phyloP scores from a whole-genome alignment of 495 filamentous ascomycete species.

The Aspergillus homomorphus region DNA sequence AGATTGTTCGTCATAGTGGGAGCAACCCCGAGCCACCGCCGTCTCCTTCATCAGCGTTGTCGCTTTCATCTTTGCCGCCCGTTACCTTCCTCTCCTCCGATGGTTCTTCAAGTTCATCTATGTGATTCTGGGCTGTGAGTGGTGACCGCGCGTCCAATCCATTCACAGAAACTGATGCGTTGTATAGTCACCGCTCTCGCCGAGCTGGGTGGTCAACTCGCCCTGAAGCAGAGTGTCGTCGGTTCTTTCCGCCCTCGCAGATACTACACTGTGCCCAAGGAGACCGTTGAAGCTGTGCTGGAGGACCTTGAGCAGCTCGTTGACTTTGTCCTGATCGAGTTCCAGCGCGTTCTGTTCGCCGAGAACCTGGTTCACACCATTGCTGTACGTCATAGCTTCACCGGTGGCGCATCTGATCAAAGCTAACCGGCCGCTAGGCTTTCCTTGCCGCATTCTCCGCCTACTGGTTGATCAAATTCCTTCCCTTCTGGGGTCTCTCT shows the following conservation, averaged over 20 bases:
- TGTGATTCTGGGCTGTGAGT: slow-evolving; percentile 61
- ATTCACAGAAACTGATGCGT: slow-evolving; percentile 1
- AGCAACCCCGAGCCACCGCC: slow-evolving; percentile 74
- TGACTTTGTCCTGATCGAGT: slow-evolving; percentile 97
- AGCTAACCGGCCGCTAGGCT: slow-evolving; percentile 46
- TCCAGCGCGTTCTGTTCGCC: slow-evolving; percentile 89
- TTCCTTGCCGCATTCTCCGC: slow-evolving; percentile 77
- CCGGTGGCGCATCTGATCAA: neutral
- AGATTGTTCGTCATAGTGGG: slow-evolving; percentile 49
- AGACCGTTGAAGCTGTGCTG: slow-evolving; percentile 72
- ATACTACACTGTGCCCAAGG: slow-evolving; percentile 88
- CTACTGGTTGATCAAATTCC: slow-evolving; percentile 90
- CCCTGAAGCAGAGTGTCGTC: slow-evolving; percentile 74
- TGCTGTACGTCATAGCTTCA: slow-evolving; percentile 56
- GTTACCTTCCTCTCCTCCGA: slow-evolving; percentile 84
- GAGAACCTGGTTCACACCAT: slow-evolving; percentile 84
- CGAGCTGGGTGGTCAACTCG: slow-evolving; percentile 72
- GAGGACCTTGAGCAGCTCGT: slow-evolving; percentile 87
- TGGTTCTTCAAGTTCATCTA: slow-evolving; percentile 86
- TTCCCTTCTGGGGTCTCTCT: slow-evolving; percentile 89
- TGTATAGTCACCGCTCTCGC: slow-evolving; percentile 63
- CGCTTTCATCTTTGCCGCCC: slow-evolving; percentile 78
- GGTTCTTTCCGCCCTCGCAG: slow-evolving; percentile 83
- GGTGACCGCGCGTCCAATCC: slow-evolving; percentile 4
- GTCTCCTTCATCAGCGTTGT: slow-evolving; percentile 75